A percentile compares a stretch with the other conserved stretches of the same genome.
Evolutionary conservation across 164 flowering plant genomes (phyloP).

Genomic region (Kingdonia uniflora): DNA sequence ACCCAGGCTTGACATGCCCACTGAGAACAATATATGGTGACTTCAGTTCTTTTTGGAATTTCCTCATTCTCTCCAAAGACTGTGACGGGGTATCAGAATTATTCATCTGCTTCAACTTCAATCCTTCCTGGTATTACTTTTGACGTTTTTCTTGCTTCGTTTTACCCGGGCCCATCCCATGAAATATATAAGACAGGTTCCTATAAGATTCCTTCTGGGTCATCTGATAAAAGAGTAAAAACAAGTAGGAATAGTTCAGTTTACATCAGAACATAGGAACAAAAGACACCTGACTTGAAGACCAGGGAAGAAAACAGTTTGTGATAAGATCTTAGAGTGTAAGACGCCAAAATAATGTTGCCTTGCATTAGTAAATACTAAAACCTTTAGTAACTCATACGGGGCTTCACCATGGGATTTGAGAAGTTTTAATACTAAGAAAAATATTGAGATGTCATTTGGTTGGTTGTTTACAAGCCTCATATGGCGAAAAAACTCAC

Average conservation of each 20-base stretch:
- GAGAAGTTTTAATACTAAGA: too few relatives aligned
- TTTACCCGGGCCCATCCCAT: conserved; percentile 96
- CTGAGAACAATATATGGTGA: conserved; percentile 91
- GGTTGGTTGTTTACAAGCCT: too few relatives aligned
- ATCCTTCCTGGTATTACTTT: conserved; percentile 78
- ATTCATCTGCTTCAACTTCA: conserved; percentile 91
- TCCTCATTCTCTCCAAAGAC: conserved; percentile 93
- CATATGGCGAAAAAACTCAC: too few relatives aligned
- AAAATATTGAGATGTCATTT: too few relatives aligned
- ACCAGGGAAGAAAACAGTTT: too few relatives aligned
- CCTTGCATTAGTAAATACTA: too few relatives aligned
- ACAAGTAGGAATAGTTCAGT: neutral
- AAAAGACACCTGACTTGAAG: too few relatives aligned
- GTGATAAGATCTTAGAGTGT: too few relatives aligned
- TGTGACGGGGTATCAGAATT: conserved; percentile 84
- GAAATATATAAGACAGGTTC: conserved; percentile 77
- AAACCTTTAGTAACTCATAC: too few relatives aligned
- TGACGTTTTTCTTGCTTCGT: conserved; percentile 91
- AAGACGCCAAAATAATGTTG: too few relatives aligned
- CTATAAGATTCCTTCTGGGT: conserved; percentile 97
- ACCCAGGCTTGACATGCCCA: conserved; percentile 95
- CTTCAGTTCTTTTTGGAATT: conserved; percentile 67
- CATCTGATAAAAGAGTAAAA: conserved; percentile 37
- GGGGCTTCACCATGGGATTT: too few relatives aligned
- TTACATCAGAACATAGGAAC: too few relatives aligned